A percentile compares a stretch with the other conserved stretches of the same genome.
These are phyloP conservation scores for Hypoxylon perforatum DNA, from an alignment of 495 filamentous ascomycete species.

Conservation along the genomic window DNA sequence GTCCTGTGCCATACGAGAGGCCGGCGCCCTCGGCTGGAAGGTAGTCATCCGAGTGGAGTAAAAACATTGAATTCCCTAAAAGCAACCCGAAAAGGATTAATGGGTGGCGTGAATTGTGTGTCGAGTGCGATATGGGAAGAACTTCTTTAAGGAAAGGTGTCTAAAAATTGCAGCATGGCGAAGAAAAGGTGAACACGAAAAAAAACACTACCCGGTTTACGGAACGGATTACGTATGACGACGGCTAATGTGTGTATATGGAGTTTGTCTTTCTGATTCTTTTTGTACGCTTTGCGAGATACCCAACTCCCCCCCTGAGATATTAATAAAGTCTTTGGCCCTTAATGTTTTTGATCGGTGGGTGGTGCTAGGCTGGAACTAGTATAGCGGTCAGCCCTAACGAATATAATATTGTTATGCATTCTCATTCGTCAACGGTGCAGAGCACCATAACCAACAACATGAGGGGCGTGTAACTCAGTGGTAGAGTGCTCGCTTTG, in stretches of 20 bases:
- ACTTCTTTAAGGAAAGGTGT: not conserved
- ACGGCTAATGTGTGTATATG: slow-evolving; percentile 16
- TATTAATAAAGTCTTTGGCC: slow-evolving; percentile 23
- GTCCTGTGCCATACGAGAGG: slow-evolving; percentile 76
- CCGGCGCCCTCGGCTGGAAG: slow-evolving; percentile 71
- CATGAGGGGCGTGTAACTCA: too few relatives aligned
- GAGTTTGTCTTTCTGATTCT: slow-evolving; percentile 13
- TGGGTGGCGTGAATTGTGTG: not conserved
- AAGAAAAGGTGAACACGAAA: slow-evolving; percentile 11
- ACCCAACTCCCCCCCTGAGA: slow-evolving; percentile 36
- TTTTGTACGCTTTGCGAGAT: slow-evolving; percentile 33
- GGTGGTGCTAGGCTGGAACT: too few relatives aligned
- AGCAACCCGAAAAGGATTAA: not conserved
- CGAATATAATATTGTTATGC: too few relatives aligned
- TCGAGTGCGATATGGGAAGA: not conserved
- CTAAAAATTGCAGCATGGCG: slow-evolving; percentile 22
- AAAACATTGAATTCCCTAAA: not conserved
- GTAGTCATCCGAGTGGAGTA: slow-evolving; percentile 72
- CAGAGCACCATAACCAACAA: too few relatives aligned
- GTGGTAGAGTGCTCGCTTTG: too few relatives aligned
- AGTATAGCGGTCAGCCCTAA: too few relatives aligned
- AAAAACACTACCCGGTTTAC: slow-evolving; percentile 27
- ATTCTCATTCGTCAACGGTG: too few relatives aligned
- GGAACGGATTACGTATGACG: slow-evolving; percentile 12
- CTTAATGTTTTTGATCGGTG: not conserved